A percentile compares a stretch with the other conserved stretches of the same genome.
Conservation (phyloP, 305 asterid genomes). For the Nicotiana rustica region DNA sequence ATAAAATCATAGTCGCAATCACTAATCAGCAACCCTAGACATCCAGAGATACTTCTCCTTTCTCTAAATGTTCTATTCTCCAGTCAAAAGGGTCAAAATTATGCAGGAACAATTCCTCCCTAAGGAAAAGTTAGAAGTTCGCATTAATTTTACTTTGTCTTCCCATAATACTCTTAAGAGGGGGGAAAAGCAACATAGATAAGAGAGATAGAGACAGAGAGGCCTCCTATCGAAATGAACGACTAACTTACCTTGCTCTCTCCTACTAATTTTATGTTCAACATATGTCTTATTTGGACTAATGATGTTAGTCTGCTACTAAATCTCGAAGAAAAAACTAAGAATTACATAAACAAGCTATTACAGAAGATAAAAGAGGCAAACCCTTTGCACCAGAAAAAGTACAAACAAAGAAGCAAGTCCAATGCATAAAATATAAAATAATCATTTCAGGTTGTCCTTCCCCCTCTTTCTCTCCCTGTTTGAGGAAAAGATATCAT, state of each 20-base stretch:
- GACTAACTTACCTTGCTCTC: constrained; percentile 1
- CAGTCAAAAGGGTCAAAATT: background rate
- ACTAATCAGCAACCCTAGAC: background rate
- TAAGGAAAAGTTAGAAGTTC: background rate
- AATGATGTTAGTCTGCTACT: background rate
- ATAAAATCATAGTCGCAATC: background rate
- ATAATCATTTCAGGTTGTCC: constrained; percentile 1
- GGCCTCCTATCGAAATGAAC: background rate
- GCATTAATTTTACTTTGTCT: background rate
- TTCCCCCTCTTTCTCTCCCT: background rate
- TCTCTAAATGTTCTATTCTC: background rate
- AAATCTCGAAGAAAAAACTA: background rate
- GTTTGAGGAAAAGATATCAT: background rate
- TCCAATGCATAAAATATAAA: background rate
- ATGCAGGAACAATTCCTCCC: background rate
- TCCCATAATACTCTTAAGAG: background rate
- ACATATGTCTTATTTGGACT: constrained; percentile 6
- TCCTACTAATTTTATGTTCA: background rate
- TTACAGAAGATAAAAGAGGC: constrained; percentile 14
- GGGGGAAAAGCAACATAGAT: background rate
- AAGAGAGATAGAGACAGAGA: background rate
- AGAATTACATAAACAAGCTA: background rate
- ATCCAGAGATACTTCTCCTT: background rate
- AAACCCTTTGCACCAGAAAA: constrained; percentile 14
- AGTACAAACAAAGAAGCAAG: background rate